Conservation (phyloP, 495 filamentous ascomycete species). For the Aspergillus carlsbadensis region DNA sequence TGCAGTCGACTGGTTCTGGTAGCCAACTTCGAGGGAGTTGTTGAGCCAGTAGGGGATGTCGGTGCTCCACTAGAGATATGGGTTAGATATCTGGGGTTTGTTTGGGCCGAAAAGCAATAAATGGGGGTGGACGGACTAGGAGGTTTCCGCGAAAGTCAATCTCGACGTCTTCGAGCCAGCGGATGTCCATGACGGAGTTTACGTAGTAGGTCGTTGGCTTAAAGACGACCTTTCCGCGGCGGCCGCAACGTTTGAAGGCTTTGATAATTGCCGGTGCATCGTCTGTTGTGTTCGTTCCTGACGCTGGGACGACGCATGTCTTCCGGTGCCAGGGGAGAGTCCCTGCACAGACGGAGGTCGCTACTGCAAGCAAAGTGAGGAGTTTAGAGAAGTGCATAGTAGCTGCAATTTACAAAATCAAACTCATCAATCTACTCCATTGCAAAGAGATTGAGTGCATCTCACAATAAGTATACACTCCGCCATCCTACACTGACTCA, state of each 20-base stretch:
- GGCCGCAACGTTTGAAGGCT: slow-evolving; percentile 41
- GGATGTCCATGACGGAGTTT: slow-evolving; percentile 43
- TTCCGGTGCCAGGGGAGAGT: not conserved
- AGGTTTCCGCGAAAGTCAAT: slow-evolving; percentile 40
- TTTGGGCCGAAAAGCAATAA: not conserved
- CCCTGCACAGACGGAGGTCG: not conserved
- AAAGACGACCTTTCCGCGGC: slow-evolving; percentile 38
- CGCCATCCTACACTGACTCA: too few relatives aligned
- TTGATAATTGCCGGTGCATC: slow-evolving; percentile 40
- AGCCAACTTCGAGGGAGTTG: slow-evolving; percentile 41
- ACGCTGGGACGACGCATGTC: slow-evolving; percentile 14
- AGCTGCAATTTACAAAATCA: not conserved
- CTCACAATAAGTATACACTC: too few relatives aligned
- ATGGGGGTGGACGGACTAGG: slow-evolving; percentile 8
- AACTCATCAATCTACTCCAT: too few relatives aligned
- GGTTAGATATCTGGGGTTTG: not conserved
- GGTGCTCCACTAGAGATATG: slow-evolving; percentile 34
- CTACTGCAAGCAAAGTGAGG: not conserved
- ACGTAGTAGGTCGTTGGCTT: slow-evolving; percentile 37
- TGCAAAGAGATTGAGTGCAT: not conserved
- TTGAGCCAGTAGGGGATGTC: slow-evolving; percentile 48
- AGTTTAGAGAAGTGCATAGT: not conserved
- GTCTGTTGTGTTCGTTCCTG: slow-evolving; percentile 21
- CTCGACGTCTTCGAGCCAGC: slow-evolving; percentile 39
- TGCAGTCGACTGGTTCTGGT: slow-evolving; percentile 51